These are phyloP conservation scores for Colletotrichum salicis DNA, from an alignment of 2,329 filamentous ascomycete species.

Conservation along the genomic window DNA sequence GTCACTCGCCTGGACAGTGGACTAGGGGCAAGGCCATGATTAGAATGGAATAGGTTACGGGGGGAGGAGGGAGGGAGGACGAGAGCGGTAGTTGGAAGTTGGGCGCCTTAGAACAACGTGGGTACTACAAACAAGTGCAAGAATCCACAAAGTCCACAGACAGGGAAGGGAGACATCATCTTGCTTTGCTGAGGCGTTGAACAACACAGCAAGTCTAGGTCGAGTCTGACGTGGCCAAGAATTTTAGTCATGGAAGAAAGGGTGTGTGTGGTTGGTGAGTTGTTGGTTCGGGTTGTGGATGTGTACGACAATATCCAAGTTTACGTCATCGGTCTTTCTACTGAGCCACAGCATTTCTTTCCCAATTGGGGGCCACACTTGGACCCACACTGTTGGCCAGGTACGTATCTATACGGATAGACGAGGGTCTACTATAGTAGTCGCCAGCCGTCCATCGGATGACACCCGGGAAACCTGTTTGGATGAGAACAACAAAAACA, in stretches of 20 bases:
- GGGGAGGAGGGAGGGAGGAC: not conserved
- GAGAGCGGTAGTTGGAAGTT: conserved; percentile 6
- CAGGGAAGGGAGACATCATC: conserved; percentile 2
- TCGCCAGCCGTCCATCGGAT: conserved; percentile 16
- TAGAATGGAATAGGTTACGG: not conserved
- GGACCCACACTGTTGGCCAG: not conserved
- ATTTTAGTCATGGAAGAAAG: conserved; percentile 26
- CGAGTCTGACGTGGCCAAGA: conserved; percentile 33
- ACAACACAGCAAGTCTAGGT: conserved; percentile 22
- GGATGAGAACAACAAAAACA: not conserved
- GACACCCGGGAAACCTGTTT: conserved; percentile 30
- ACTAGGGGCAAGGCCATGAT: not conserved
- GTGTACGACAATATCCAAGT: conserved; percentile 12
- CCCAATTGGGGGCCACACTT: not conserved
- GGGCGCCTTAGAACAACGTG: not conserved
- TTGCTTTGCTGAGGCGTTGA: conserved; percentile 1
- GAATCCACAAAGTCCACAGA: too few species aligned
- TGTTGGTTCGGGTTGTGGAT: conserved; percentile 3
- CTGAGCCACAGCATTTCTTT: conserved; percentile 5
- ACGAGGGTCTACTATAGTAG: too few species aligned
- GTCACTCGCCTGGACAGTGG: conserved; percentile 23
- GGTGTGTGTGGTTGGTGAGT: conserved; percentile 11
- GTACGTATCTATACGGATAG: not conserved
- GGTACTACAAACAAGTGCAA: not conserved
- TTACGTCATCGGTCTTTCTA: conserved; percentile 32